These are phyloP conservation scores for Scutellaria galericulata DNA, from an alignment of 257 asterid species.

Conservation along the genomic window DNA sequence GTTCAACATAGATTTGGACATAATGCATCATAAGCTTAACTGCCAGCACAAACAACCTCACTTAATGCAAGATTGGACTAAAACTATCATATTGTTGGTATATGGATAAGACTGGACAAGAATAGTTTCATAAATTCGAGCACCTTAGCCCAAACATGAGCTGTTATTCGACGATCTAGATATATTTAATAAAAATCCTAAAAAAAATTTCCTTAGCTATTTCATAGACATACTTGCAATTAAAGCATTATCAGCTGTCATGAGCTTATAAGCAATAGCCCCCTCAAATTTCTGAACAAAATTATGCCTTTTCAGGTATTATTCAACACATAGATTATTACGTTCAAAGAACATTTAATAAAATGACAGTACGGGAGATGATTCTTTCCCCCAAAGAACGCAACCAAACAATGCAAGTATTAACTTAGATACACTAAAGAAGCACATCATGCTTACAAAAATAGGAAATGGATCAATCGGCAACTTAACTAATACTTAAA, in stretches of 20 bases:
- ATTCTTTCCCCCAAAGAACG: not conserved
- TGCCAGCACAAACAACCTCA: too few relatives aligned
- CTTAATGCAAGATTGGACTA: too few relatives aligned
- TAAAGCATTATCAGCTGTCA: not conserved
- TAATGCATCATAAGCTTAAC: too few relatives aligned
- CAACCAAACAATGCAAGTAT: not conserved
- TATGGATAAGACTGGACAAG: not conserved
- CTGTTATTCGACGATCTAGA: not conserved
- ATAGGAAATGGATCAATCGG: slow-evolving; percentile 15
- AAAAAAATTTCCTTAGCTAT: not conserved
- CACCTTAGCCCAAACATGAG: not conserved
- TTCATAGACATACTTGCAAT: slow-evolving; percentile 6
- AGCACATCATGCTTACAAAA: not conserved
- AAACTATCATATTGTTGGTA: not conserved
- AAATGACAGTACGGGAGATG: not conserved
- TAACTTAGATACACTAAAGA: not conserved
- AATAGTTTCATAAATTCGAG: not conserved
- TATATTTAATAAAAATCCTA: not conserved
- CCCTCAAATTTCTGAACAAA: slow-evolving; percentile 19
- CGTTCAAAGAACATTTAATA: not conserved
- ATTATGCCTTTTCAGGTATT: slow-evolving; percentile 55
- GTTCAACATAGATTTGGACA: too few relatives aligned
- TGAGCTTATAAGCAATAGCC: not conserved
- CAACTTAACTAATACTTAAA: slow-evolving; percentile 17
- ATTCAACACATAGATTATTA: slow-evolving; percentile 89